A percentile compares a stretch with the other conserved stretches of the same genome.
phyloP scores from a whole-genome alignment of 1,284 basidiomycete species.

The Xanthoconium separans region DNA sequence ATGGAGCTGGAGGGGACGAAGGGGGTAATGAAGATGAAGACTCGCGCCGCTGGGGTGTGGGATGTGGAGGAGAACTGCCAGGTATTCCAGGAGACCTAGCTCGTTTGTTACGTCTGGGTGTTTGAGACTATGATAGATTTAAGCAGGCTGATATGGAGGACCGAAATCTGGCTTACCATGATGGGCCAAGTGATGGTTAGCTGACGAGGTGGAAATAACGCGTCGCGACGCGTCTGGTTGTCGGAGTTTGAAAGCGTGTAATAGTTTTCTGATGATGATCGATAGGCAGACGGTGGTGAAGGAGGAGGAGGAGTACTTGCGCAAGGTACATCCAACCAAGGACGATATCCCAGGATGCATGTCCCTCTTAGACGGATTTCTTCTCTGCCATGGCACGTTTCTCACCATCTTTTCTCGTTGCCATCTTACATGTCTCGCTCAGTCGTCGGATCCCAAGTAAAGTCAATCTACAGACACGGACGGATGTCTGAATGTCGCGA shows the following conservation, averaged over 20 bases:
- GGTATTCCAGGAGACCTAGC: slow-evolving; percentile 59
- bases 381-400: slow-evolving; percentile 71
- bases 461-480: slow-evolving; percentile 86
- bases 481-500: slow-evolving; percentile 72
- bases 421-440: slow-evolving; percentile 11
- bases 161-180: slow-evolving; percentile 28
- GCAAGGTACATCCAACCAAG: slow-evolving; percentile 62
- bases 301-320: slow-evolving; percentile 66
- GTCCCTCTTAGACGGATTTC: slow-evolving; percentile 74
- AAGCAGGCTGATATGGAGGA: neutral
- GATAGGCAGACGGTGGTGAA: slow-evolving; percentile 54
- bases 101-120: slow-evolving; percentile 56
- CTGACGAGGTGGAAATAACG: slow-evolving; percentile 23
- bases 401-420: slow-evolving; percentile 3
- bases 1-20: slow-evolving; percentile 79
- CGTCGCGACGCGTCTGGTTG: slow-evolving; percentile 33
- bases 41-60: slow-evolving; percentile 50
- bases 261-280: slow-evolving; percentile 30
- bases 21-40: slow-evolving; percentile 76
- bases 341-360: slow-evolving; percentile 84
- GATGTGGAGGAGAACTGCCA: slow-evolving; percentile 49
- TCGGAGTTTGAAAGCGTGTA: slow-evolving; percentile 38
- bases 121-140: slow-evolving; percentile 31
- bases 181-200: slow-evolving; percentile 10
- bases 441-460: slow-evolving; percentile 84